phyloP scores from a whole-genome alignment of 2,329 filamentous ascomycete species.

The Sporothrix brunneoviolacea region DNA sequence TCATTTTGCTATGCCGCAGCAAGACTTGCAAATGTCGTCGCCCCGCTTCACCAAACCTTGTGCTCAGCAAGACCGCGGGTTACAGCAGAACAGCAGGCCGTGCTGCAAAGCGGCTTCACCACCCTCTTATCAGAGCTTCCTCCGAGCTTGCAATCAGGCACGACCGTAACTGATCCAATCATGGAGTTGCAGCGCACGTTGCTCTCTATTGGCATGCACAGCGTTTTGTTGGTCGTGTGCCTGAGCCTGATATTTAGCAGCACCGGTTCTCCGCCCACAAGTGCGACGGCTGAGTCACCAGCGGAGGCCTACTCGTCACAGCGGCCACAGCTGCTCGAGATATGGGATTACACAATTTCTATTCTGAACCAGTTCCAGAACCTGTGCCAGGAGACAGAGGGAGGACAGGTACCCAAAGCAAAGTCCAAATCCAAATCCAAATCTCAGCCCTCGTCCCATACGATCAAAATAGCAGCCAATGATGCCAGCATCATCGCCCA shows the following conservation, averaged over 20 bases:
- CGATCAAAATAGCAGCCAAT: neutral
- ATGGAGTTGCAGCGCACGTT: conserved; percentile 8
- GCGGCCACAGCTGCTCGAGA: conserved; percentile 8
- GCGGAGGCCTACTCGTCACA: neutral
- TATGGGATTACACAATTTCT: conserved; percentile 11
- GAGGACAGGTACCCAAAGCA: too few relatives aligned
- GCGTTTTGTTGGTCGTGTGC: conserved; percentile 6
- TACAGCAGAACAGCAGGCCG: neutral
- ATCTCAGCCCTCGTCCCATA: neutral
- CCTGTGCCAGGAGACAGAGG: neutral
- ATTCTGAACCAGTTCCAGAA: conserved; percentile 6
- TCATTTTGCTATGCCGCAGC: neutral
- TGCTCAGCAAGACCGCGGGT: conserved; percentile 4
- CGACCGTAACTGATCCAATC: neutral
- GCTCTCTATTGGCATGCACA: conserved; percentile 10
- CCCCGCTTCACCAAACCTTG: conserved; percentile 8
- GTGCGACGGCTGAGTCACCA: neutral
- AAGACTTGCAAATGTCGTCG: neutral
- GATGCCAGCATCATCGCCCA: neutral
- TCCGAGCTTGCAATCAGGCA: conserved; percentile 1
- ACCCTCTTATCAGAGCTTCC: neutral
- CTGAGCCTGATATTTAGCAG: neutral
- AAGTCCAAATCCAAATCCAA: neutral
- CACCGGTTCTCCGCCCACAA: neutral
- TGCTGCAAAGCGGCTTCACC: neutral